Base-by-base conservation (phyloP, 1,284 basidiomycete species). In the Calocybe gambosa region DNA sequence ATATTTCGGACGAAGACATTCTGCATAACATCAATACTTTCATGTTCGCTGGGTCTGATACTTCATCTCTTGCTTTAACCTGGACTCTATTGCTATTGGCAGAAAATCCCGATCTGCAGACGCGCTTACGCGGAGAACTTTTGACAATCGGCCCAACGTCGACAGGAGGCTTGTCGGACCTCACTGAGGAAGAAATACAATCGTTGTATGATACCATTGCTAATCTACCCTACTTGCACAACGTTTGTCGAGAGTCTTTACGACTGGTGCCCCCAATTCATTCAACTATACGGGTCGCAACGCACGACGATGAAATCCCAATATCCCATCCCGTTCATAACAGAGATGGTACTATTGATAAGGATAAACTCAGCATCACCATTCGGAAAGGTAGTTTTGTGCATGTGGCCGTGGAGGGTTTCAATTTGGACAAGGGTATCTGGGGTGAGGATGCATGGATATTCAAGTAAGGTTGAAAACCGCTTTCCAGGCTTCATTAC, bases 41-140 rank as follows among this genome's bases (percentile, higher is more conserved):
- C 62, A 80, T 91, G 70, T 89, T 92, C 63, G 89, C 87, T 12
- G 89, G 89, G 9, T 87, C 87, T 3, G 89, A 93, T 58, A 90
- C 90, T 0, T 85, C 85, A 9, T 85, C 85, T 1, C 76, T 91
- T 21, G 75, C 82, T 8, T 67, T 90, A 40, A 85, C 85, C 0
- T 93, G 89, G 89, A 80, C 82, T 1, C 64, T 93, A 19, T 67
- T 78, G 48, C 71, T 88, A 10, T 74, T 93, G 33, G 80, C 89
- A 0, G 70, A 73, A 50, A 65, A 87, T 57, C 79, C 78, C 0
- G 64, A 67, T 1, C 62, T 81, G 7, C 90, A 93, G 63, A 65
- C 66, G 13, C 78, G 75, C 15, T 71, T 90, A 20, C 80, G 84
- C 18, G 55, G 65, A 1, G 87, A 89, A 54, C 65, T 89, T 13